Conservation (phyloP, 1,139 yeast genomes). For the Suhomyces bolitotheri region DNA sequence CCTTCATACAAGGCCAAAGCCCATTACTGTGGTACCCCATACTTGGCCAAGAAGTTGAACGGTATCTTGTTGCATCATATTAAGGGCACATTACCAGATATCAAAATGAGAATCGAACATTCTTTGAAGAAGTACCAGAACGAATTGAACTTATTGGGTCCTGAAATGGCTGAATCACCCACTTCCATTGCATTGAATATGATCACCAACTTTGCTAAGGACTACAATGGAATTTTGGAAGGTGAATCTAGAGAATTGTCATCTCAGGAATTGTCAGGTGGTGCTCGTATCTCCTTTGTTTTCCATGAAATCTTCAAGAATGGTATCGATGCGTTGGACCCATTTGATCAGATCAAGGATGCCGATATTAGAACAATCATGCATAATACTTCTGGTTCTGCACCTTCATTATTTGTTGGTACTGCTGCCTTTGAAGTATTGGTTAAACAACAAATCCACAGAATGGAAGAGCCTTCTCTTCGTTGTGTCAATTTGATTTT, state of each 20-base stretch:
- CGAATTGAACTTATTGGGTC: constrained; percentile 76
- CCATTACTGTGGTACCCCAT: constrained; percentile 93
- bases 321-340: constrained; percentile 91
- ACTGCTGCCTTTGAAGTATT: constrained; percentile 96
- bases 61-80: constrained; percentile 89
- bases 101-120: constrained; percentile 85
- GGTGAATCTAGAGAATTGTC: constrained; percentile 93
- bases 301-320: constrained; percentile 95
- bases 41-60: constrained; percentile 88
- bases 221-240: constrained; percentile 85
- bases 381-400: constrained; percentile 96
- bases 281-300: constrained; percentile 97
- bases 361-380: constrained; percentile 96
- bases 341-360: constrained; percentile 96
- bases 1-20: constrained; percentile 83
- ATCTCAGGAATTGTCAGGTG: constrained; percentile 85
- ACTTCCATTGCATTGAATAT: constrained; percentile 86
- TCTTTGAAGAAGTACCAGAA: constrained; percentile 78
- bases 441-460: constrained; percentile 89
- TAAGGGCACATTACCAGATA: constrained; percentile 91
- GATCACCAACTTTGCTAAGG: constrained; percentile 91
- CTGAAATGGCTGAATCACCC: constrained; percentile 85
- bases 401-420: constrained; percentile 97
- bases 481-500: constrained; percentile 89
- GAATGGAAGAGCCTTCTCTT: constrained; percentile 92